phyloP scores from a whole-genome alignment of 306 rosid species.

The Geum urbanum region DNA sequence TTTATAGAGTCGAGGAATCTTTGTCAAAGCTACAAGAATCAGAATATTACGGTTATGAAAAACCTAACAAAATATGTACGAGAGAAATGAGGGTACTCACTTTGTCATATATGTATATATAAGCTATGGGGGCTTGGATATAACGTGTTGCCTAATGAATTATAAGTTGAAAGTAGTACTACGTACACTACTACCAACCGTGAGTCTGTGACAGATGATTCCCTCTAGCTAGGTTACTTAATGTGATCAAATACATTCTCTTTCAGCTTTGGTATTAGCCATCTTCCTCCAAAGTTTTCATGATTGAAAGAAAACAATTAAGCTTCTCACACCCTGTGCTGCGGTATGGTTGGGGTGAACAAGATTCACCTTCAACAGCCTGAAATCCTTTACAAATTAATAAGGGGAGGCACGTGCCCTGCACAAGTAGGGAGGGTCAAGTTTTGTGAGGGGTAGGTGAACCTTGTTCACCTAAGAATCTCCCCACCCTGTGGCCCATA shows the following conservation, averaged over 20 bases:
- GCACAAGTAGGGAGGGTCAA: too few relatives aligned
- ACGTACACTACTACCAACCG: too few relatives aligned
- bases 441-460: too few relatives aligned
- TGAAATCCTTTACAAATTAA: too few relatives aligned
- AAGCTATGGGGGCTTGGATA: background rate
- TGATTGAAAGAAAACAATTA: conserved; percentile 14
- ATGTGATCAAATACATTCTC: conserved; percentile 14
- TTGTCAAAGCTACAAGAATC: background rate
- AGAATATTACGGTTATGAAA: background rate
- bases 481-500: conserved; percentile 21
- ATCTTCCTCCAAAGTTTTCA: conserved; percentile 5
- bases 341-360: too few relatives aligned
- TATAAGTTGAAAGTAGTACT: background rate
- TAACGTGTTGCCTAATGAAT: background rate
- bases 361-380: too few relatives aligned
- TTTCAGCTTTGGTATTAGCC: conserved; percentile 6
- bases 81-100: background rate
- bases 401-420: too few relatives aligned
- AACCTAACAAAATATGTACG: background rate
- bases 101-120: background rate
- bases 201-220: background rate
- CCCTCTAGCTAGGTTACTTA: background rate
- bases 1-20: too few relatives aligned
- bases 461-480: too few relatives aligned
- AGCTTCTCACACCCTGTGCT: background rate